Evolutionary conservation across 805 yeast species (phyloP).

Genomic region (Deakozyma indianensis): DNA sequence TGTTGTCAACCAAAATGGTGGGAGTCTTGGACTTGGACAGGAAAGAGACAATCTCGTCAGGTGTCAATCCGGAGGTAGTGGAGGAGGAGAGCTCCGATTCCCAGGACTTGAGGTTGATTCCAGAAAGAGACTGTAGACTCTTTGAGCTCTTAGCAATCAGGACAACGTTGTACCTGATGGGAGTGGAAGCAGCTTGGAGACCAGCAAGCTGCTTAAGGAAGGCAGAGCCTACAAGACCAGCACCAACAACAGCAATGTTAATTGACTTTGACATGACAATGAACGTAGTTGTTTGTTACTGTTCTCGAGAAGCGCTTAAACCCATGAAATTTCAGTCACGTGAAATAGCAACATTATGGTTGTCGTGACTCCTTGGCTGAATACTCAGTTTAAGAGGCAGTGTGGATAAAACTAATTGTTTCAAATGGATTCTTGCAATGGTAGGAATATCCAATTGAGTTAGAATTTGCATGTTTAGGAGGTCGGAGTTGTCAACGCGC

Average conservation of each 20-base stretch:
- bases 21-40: constrained; percentile 58
- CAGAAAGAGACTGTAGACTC: constrained; percentile 56
- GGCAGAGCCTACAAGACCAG: constrained; percentile 94
- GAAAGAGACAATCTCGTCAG: constrained; percentile 44
- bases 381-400: too few relatives aligned
- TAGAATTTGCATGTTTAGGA: too few relatives aligned
- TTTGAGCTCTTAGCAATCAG: constrained; percentile 63
- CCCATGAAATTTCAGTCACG: too few relatives aligned
- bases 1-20: constrained; percentile 82
- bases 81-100: constrained; percentile 32
- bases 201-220: constrained; percentile 67
- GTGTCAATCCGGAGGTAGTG: constrained; percentile 34
- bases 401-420: too few relatives aligned
- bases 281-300: not conserved
- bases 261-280: constrained; percentile 1
- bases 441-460: too few relatives aligned
- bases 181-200: constrained; percentile 31
- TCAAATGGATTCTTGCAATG: too few relatives aligned
- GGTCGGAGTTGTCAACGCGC: too few relatives aligned
- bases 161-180: constrained; percentile 59
- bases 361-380: too few relatives aligned
- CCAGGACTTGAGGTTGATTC: constrained; percentile 55
- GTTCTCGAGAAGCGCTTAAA: too few relatives aligned
- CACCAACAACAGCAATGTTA: constrained; percentile 62
- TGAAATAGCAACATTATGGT: too few relatives aligned